These are phyloP conservation scores for Periconia digitata DNA, from an alignment of 2,329 filamentous ascomycete species.

Conservation along the genomic window DNA sequence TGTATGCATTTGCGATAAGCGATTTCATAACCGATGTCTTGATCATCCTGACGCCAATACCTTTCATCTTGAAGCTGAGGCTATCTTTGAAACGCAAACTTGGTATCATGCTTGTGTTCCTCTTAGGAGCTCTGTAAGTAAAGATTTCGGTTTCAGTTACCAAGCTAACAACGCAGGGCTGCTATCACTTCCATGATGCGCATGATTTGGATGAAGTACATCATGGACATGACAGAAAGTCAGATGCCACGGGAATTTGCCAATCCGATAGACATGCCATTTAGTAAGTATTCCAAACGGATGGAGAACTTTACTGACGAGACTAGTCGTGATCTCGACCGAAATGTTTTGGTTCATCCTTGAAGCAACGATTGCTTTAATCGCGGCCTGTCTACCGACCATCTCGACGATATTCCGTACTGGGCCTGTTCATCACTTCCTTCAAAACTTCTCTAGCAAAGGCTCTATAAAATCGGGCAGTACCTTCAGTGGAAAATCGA, in stretches of 20 bases:
- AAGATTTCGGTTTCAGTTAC: too few species aligned
- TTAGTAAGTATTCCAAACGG: neutral
- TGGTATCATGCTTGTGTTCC: too few species aligned
- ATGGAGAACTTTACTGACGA: neutral
- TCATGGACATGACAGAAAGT: too few species aligned
- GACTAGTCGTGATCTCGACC: neutral
- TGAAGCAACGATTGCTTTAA: conserved; percentile 2
- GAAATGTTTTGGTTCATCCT: conserved; percentile 8
- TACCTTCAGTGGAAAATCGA: neutral
- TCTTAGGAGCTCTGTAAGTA: too few species aligned
- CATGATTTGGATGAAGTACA: too few species aligned
- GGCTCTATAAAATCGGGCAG: neutral
- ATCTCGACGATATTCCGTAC: conserved; percentile 1
- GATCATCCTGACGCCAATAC: conserved; percentile 2
- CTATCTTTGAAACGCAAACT: too few species aligned
- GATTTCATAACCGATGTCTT: conserved; percentile 3
- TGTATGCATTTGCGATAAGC: neutral
- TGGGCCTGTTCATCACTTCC: conserved; percentile 2
- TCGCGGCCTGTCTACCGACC: conserved; percentile 6
- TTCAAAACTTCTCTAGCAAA: conserved; percentile 6
- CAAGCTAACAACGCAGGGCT: too few species aligned
- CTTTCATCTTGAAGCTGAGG: too few species aligned
- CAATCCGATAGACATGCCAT: conserved; percentile 1
- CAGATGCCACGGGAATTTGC: too few species aligned
- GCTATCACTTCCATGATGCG: too few species aligned